A percentile compares a stretch with the other conserved stretches of the same genome.
Evolutionary conservation across 1,284 basidiomycete species (phyloP).

Genomic region (Volvariella surrecta): DNA sequence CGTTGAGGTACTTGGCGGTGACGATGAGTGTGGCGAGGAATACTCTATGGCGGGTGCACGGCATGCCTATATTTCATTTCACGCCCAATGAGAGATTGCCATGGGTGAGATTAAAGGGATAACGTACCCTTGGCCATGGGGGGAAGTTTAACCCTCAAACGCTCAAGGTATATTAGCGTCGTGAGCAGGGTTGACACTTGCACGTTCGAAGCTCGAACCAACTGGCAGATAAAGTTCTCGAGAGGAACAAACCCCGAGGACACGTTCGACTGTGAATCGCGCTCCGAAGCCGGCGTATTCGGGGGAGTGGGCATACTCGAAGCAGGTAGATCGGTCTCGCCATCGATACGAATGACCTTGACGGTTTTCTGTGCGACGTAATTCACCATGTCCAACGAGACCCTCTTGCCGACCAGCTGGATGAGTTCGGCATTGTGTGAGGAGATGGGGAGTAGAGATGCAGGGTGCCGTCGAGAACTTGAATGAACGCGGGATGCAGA

Average conservation of each 20-base stretch:
- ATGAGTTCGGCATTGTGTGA: constrained; percentile 73
- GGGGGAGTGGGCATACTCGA: too few species aligned
- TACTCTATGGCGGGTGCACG: constrained; percentile 90
- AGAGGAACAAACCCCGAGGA: constrained; percentile 34
- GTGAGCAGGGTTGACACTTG: constrained; percentile 89
- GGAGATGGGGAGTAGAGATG: constrained; percentile 62
- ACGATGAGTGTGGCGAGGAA: constrained; percentile 95
- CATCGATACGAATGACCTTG: constrained; percentile 57
- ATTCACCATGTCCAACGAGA: constrained; percentile 77
- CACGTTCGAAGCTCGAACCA: constrained; percentile 84
- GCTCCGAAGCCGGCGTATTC: too few species aligned
- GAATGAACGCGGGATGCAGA: background rate
- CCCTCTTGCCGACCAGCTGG: constrained; percentile 67
- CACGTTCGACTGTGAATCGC: background rate
- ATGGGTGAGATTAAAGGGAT: constrained; percentile 8
- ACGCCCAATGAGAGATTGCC: constrained; percentile 4
- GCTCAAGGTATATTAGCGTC: constrained; percentile 90
- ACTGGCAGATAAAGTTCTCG: constrained; percentile 81
- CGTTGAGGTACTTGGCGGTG: constrained; percentile 96
- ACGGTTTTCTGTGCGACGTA: constrained; percentile 63
- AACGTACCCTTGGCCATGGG: constrained; percentile 76
- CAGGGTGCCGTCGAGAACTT: constrained; percentile 39
- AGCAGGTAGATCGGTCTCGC: constrained; percentile 15
- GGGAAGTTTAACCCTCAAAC: constrained; percentile 76
- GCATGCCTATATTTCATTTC: constrained; percentile 52